These are phyloP conservation scores for Diaporthe citriasiana DNA, from an alignment of 2,329 filamentous ascomycete species.

Conservation along the genomic window DNA sequence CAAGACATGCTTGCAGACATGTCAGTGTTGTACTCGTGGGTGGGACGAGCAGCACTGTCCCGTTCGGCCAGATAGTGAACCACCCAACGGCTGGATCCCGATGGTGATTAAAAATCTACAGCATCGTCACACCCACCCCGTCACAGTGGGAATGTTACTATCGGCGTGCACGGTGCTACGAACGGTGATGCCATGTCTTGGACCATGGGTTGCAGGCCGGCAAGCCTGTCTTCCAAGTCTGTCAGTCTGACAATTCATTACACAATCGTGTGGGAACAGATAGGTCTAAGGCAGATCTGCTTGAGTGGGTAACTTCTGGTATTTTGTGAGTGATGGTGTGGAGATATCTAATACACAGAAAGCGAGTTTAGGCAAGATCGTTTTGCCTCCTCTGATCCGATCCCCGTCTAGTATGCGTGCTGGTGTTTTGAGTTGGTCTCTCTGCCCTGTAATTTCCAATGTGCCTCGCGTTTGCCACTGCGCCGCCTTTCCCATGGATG, in stretches of 20 bases:
- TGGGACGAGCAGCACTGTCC: constrained; percentile 1
- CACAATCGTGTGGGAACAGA: not conserved
- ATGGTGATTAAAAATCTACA: not conserved
- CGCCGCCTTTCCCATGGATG: constrained; percentile 47
- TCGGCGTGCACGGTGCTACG: not conserved
- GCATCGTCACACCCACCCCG: not conserved
- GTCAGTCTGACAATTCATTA: not conserved
- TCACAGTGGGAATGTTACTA: not conserved
- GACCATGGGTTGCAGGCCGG: not conserved
- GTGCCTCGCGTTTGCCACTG: constrained; percentile 44
- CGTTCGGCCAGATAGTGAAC: not conserved
- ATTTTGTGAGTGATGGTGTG: constrained; percentile 61
- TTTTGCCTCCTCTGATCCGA: constrained; percentile 39
- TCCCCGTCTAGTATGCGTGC: constrained; percentile 32
- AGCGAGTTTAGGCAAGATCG: constrained; percentile 69
- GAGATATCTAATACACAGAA: constrained; percentile 74
- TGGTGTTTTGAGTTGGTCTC: constrained; percentile 49
- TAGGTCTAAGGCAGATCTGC: not conserved
- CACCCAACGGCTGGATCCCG: not conserved
- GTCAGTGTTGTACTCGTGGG: not conserved
- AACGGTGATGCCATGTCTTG: constrained; percentile 1
- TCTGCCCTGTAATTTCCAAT: constrained; percentile 41
- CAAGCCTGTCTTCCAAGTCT: too few relatives aligned
- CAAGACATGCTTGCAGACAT: constrained; percentile 7
- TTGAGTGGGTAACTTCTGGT: constrained; percentile 78